These are phyloP conservation scores for Arachnomyces sp. DNA, from an alignment of 2,329 filamentous ascomycete species.

Conservation along the genomic window DNA sequence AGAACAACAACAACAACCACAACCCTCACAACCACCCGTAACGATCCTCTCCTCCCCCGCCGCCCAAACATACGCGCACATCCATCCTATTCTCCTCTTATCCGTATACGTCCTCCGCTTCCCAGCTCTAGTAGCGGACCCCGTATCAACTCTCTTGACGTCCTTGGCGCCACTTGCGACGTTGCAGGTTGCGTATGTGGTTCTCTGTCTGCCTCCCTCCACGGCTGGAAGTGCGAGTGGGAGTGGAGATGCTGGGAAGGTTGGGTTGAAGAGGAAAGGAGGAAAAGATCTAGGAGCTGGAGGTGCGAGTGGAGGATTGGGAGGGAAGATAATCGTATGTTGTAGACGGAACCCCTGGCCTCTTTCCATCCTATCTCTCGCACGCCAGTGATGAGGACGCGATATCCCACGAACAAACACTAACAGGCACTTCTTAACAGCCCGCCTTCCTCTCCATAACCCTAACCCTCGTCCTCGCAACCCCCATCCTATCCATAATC, in stretches of 20 bases:
- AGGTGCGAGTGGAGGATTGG: constrained; percentile 9
- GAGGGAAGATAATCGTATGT: constrained; percentile 19
- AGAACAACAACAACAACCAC: constrained; percentile 10
- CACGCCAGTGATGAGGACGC: not conserved
- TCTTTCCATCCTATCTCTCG: not conserved
- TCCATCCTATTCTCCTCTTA: constrained; percentile 61
- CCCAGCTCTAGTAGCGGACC: constrained; percentile 58
- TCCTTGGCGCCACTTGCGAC: constrained; percentile 55
- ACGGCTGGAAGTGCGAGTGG: constrained; percentile 10
- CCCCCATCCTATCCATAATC: constrained; percentile 50
- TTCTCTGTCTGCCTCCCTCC: constrained; percentile 47
- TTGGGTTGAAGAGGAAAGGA: constrained; percentile 5
- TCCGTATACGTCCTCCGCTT: constrained; percentile 58
- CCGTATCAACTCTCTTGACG: constrained; percentile 53
- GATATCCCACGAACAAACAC: not conserved
- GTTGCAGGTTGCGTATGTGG: constrained; percentile 54
- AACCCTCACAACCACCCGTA: constrained; percentile 29
- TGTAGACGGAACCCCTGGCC: not conserved
- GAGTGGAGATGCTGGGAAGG: constrained; percentile 5
- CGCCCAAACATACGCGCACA: constrained; percentile 51
- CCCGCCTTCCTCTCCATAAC: constrained; percentile 62
- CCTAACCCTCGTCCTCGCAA: constrained; percentile 42
- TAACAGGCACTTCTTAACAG: constrained; percentile 34
- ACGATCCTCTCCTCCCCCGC: constrained; percentile 40
- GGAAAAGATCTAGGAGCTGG: constrained; percentile 9